A percentile compares a stretch with the other conserved stretches of the same genome.
Evolutionary conservation across 202 grass and related monocot genomes (phyloP).

Genomic region (Panicum hallii): DNA sequence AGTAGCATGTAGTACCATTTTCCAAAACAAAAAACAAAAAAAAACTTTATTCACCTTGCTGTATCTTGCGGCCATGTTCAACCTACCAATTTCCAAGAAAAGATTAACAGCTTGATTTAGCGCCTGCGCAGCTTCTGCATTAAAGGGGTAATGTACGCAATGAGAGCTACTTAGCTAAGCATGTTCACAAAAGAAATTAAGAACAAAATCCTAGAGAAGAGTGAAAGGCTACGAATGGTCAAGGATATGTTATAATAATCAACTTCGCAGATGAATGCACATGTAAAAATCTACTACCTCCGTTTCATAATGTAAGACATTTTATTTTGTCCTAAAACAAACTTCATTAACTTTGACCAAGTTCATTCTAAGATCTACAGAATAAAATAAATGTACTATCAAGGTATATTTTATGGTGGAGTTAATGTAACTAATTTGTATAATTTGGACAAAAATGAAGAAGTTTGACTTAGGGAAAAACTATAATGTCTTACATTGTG

Average conservation of each 20-base stretch:
- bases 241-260: not conserved
- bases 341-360: too few relatives aligned
- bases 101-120: constrained; percentile 78
- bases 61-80: constrained; percentile 96
- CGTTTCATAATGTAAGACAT: too few relatives aligned
- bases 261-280: not conserved
- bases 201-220: not conserved
- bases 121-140: constrained; percentile 74
- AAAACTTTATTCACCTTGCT: constrained; percentile 68
- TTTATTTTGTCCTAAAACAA: too few relatives aligned
- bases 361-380: too few relatives aligned
- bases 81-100: constrained; percentile 87
- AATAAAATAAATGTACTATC: too few relatives aligned
- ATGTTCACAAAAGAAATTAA: not conserved
- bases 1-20: not conserved
- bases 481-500: too few relatives aligned
- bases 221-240: not conserved
- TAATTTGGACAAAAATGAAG: too few relatives aligned
- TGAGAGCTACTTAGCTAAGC: not conserved
- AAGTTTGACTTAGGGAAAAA: too few relatives aligned
- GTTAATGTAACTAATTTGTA: too few relatives aligned
- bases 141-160: constrained; percentile 4
- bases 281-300: not conserved
- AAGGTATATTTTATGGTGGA: too few relatives aligned
- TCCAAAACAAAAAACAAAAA: not conserved